Base-by-base conservation (phyloP, 1,284 basidiomycete species). In the Ganoderma boninense region DNA sequence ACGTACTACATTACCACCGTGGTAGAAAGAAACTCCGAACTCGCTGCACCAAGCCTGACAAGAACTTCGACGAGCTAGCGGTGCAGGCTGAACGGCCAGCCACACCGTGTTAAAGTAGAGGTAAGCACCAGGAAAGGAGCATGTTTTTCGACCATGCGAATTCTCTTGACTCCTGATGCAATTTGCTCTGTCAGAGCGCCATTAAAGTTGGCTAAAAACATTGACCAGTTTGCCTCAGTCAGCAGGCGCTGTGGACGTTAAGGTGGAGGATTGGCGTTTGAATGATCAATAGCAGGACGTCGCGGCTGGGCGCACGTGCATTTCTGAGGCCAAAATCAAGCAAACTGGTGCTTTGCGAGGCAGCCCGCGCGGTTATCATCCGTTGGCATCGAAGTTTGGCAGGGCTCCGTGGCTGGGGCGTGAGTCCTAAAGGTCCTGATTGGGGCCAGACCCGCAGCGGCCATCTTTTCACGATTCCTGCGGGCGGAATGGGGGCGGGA, bases 141-240 rank as follows among this genome's bases (percentile, higher is more conserved):
- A 35, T 7, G 18, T 57, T 29, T 35, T 18, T 29, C 56, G 11
- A 52, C 23, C 23, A 32, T 56, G 54, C n/a, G 14, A 13, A n/a
- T 56, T 32, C 13, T 1, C 16, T 8, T 49, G 49, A 7, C 23
- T 16, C 10, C 56, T 18, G 8, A 35, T 5, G 14, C 42, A 4
- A 14, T n/a, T 11, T 14, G 40, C 40, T 62, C 60, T 43, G 60
- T 62, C 35, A 62, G 40, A n/a, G n/a, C 40, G 18, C 40, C 38
- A 62, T 62, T 23, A 38, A 35, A 20, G 40, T 60, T 60, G 35
- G 59, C n/a, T 62, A 62, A 62, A 43, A 11, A 23, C 7, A 42
- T 26, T 62, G 60, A 62, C 60, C n/a, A 42, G 60, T 62, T 38
- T 62, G 40, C 38, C 23, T 62, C 38, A 62, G 60, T 62, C 38